Evolutionary conservation across 805 yeast genomes (phyloP).

Genomic region (Blastobotrys parvus): DNA sequence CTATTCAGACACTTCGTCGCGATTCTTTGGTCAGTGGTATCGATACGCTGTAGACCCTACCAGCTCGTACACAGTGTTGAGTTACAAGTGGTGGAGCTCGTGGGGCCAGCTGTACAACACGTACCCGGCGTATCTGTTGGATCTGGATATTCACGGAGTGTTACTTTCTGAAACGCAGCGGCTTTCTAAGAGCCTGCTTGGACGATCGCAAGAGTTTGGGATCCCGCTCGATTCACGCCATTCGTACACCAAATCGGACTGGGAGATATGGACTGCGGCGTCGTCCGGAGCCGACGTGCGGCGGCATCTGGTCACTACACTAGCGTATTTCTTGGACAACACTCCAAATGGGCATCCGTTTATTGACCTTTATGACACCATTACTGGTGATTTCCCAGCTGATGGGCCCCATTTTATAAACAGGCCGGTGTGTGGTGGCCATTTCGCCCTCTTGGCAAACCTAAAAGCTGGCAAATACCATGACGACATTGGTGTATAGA

Average conservation of each 20-base stretch:
- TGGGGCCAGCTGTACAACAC: not conserved
- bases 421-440: not conserved
- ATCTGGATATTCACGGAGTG: not conserved
- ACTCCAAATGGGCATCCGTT: not conserved
- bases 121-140: not conserved
- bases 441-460: constrained; percentile 1
- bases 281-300: not conserved
- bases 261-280: constrained; percentile 1
- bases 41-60: not conserved
- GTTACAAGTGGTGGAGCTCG: not conserved
- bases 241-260: constrained; percentile 1
- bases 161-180: not conserved
- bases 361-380: not conserved
- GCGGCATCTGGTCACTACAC: not conserved
- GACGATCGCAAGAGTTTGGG: not conserved
- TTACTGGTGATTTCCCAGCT: not conserved
- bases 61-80: not conserved
- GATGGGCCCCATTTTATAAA: not conserved
- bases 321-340: not conserved
- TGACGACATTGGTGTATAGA: no score
- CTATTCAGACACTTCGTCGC: not conserved
- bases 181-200: not conserved
- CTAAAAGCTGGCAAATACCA: not conserved
- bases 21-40: not conserved
- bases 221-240: not conserved